phyloP scores from a whole-genome alignment of 2,329 filamentous ascomycete species.

The Fusarium sp. region DNA sequence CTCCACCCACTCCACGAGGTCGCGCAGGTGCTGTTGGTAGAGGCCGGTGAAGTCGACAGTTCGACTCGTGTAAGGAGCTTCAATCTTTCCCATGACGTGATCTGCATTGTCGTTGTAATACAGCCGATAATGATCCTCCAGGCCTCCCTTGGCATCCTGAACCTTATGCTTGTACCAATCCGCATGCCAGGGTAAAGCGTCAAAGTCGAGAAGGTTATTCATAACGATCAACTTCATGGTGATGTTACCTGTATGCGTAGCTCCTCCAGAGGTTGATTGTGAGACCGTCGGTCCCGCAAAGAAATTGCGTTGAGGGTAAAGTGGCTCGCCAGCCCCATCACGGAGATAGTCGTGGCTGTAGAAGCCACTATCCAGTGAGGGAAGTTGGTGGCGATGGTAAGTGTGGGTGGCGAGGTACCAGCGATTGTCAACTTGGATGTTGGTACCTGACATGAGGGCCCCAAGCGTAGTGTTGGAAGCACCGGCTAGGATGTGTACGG shows the following conservation, averaged over 20 bases:
- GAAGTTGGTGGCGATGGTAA: constrained; percentile 38
- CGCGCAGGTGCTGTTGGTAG: constrained; percentile 39
- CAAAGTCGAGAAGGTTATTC: constrained; percentile 41
- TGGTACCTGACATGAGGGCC: not conserved
- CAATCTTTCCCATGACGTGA: constrained; percentile 25
- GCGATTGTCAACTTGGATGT: constrained; percentile 21
- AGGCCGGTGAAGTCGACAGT: constrained; percentile 35
- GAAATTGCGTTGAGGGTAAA: constrained; percentile 2
- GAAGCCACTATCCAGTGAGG: not conserved
- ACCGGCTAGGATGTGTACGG: not conserved
- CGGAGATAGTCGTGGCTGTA: constrained; percentile 2
- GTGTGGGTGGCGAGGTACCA: constrained; percentile 24
- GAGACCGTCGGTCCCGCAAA: not conserved
- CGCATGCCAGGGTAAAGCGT: constrained; percentile 46
- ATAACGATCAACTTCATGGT: constrained; percentile 43
- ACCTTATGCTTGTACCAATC: constrained; percentile 45
- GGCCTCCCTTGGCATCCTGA: constrained; percentile 13
- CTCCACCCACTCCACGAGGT: constrained; percentile 43
- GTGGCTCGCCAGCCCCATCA: not conserved
- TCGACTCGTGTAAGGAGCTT: not conserved
- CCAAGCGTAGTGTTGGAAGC: not conserved
- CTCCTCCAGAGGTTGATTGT: not conserved
- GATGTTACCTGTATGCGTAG: constrained; percentile 28
- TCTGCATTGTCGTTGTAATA: constrained; percentile 43
- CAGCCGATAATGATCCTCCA: constrained; percentile 39